phyloP scores from a whole-genome alignment of 768 basidiomycete species.

The Tricholoma sp. region DNA sequence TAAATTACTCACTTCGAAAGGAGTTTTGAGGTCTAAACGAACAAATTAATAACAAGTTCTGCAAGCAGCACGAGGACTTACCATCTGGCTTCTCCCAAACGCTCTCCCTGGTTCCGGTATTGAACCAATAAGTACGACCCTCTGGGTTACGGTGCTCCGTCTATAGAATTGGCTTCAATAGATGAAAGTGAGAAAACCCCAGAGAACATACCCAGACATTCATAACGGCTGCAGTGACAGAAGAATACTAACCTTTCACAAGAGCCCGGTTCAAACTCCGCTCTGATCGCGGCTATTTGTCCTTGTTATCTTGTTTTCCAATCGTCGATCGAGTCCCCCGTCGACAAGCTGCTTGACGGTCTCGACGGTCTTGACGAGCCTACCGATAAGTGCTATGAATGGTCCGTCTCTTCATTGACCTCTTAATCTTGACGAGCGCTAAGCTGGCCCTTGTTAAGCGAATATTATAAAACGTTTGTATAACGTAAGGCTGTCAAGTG shows the following conservation, averaged over 20 bases:
- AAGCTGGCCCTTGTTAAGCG: no score
- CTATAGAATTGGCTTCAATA: slow-evolving; percentile 32
- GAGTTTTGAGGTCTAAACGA: slow-evolving; percentile 73
- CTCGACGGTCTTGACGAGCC: no score
- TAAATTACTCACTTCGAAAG: slow-evolving; percentile 68
- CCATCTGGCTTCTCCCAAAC: slow-evolving; percentile 99
- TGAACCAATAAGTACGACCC: slow-evolving; percentile 98
- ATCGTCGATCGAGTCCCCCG: no score
- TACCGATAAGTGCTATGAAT: no score
- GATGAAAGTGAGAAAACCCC: not conserved
- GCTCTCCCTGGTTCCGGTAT: slow-evolving; percentile 80
- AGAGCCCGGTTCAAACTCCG: not conserved
- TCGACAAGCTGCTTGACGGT: no score
- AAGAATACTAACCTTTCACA: not conserved
- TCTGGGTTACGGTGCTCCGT: slow-evolving; percentile 94
- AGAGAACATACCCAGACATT: slow-evolving; percentile 30
- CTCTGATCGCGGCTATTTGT: not conserved
- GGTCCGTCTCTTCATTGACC: no score
- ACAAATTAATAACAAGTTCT: slow-evolving; percentile 5
- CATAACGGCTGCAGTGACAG: slow-evolving; percentile 11
- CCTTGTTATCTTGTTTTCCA: no score
- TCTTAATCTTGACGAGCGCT: no score
- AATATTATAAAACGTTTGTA: no score
- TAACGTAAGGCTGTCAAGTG: no score
- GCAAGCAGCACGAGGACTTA: slow-evolving; percentile 22